Percentiles rank a stretch among this genome's conserved stretches.
phyloP scores from a whole-genome alignment of 306 rosid species.

The Cucumis sativus region Cucumber_9930_V3 NC_026661.2:16287001-16287500 shows the following conservation, averaged over 20 bases:
- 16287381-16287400: conserved; percentile 68
- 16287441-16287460: background rate
- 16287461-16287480: background rate
- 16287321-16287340: conserved; percentile 79
- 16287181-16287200: too few relatives aligned
- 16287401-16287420: conserved; percentile 80
- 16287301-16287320: conserved; percentile 93
- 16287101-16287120: background rate
- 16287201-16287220: background rate
- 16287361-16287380: conserved; percentile 84
- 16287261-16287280: background rate
- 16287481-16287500: background rate
- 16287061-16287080: background rate
- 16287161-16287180: background rate
- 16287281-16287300: conserved; percentile 64
- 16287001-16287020: background rate
- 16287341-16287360: conserved; percentile 75
- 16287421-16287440: conserved; percentile 24
- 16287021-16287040: background rate
- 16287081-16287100: background rate
- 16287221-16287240: background rate
- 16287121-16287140: background rate
- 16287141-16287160: background rate
- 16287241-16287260: background rate
- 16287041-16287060: background rate